phyloP scores from a whole-genome alignment of 2,329 filamentous ascomycete genomes.

The Colletotrichum chrysophilum region DNA sequence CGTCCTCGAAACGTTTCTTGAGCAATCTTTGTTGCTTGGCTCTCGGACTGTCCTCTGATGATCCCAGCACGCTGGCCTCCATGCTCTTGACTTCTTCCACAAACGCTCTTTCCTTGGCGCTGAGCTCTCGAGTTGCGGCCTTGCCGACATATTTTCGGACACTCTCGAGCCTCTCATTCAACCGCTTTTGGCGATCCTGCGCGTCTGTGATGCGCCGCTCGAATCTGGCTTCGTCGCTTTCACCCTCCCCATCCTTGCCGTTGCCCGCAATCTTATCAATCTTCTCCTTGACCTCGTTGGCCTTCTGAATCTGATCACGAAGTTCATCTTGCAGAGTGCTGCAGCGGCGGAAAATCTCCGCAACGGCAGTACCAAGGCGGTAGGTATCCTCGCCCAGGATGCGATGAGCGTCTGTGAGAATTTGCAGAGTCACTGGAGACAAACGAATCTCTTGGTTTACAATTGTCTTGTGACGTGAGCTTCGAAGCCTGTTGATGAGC shows the following conservation, averaged over 20 bases:
- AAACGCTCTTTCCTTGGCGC: conserved; percentile 50
- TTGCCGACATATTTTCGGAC: conserved; percentile 52
- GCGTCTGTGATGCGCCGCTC: conserved; percentile 62
- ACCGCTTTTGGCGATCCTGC: conserved; percentile 58
- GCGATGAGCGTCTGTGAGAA: conserved; percentile 77
- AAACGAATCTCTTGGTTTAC: conserved; percentile 73
- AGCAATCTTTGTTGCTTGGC: conserved; percentile 45
- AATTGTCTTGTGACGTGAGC: conserved; percentile 64
- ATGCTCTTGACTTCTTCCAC: conserved; percentile 57
- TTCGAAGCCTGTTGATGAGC: conserved; percentile 61
- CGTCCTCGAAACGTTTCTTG: conserved; percentile 63
- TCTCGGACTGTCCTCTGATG: background rate
- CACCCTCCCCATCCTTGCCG: conserved; percentile 55
- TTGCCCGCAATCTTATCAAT: conserved; percentile 71
- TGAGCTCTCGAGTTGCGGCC: conserved; percentile 46
- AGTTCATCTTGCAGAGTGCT: conserved; percentile 72
- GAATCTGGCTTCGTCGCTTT: conserved; percentile 61
- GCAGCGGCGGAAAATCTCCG: conserved; percentile 76
- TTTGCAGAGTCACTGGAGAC: conserved; percentile 71
- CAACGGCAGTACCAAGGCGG: conserved; percentile 70
- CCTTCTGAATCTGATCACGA: conserved; percentile 69
- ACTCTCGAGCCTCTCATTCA: conserved; percentile 65
- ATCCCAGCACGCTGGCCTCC: conserved; percentile 52
- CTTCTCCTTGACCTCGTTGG: conserved; percentile 67
- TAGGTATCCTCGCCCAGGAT: conserved; percentile 73